These are phyloP conservation scores for Solanum chacoense DNA, from an alignment of 305 asterid species.

Conservation along the genomic window DNA sequence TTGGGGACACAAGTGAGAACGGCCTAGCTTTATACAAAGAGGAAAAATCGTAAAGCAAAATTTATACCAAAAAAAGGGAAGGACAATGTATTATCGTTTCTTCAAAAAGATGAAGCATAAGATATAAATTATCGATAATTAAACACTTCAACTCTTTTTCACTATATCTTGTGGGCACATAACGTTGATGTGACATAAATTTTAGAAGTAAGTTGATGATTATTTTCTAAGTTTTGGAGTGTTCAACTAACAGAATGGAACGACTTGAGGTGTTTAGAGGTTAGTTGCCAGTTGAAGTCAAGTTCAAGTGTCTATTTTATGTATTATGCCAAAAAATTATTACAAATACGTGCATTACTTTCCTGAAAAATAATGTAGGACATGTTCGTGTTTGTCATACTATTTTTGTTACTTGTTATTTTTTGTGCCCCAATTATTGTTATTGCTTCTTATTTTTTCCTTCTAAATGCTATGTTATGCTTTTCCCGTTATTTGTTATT, in stretches of 20 bases:
- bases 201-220: too few relatives aligned
- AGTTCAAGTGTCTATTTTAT: neutral
- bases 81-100: neutral
- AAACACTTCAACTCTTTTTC: neutral
- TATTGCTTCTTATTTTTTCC: neutral
- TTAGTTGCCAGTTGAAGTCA: too few relatives aligned
- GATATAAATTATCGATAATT: too few relatives aligned
- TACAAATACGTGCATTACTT: too few relatives aligned
- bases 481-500: neutral
- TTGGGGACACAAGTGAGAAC: neutral
- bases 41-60: neutral
- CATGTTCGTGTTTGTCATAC: neutral
- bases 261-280: fast-evolving
- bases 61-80: neutral
- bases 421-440: neutral
- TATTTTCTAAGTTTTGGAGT: neutral
- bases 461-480: neutral
- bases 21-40: neutral
- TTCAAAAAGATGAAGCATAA: neutral
- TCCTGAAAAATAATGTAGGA: too few relatives aligned
- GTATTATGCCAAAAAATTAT: neutral
- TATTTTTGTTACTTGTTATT: neutral
- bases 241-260: neutral
- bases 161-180: neutral
- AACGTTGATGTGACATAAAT: neutral